Evolutionary conservation across 2,329 filamentous ascomycete species (phyloP), one percentile per base, ranked within the genome.

Genomic region (Aulographum hederae): DNA sequence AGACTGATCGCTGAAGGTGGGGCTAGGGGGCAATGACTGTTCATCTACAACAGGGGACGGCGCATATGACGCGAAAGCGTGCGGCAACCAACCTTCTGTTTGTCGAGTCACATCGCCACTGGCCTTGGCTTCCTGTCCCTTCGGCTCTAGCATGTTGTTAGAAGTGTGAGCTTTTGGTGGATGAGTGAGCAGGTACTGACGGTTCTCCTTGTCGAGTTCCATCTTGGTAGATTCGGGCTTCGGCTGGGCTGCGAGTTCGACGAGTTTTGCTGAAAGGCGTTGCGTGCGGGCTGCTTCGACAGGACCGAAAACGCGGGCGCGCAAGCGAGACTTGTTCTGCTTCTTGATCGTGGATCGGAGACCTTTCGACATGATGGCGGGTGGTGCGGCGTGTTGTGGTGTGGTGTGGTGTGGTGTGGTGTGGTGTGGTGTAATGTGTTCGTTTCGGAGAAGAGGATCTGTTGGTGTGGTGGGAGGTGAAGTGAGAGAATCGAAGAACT

Each of bases 221-320:
- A 64, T 60, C 27, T 60, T 52, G 34, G 54, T 52, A 37, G 43
- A 49, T 33, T 48, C 47, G 31, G 78, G 73, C 52, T 78, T 82
- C 37, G 80, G 74, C 48, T 84, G 73, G 35, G 74, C 65, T 29
- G 78, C 78, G 43, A 92, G 53, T 51, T 85, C 82, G 46, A 85
- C 64, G 37, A 94, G 64, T 57, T 89, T 93, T 38, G 79, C 78
- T 25, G 81, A 82, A 21, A 94, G 69, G 41, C 86, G 75, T 54
- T 85, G 76, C 32, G 74, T 76, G 43, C 86, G 71, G 28, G 78
- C 84, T 44, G 67, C 61, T 52, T 86, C 81, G 34, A 74, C 73
- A 12, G 86, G 86, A 2, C 77, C 80, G 56, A 92, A 94, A 41
- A 94, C 77, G 41, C 71, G 73, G 41, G 69, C 63, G 54, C 85